Evolutionary conservation across 345 rosid species (phyloP).

Genomic region (Atalantia buxifolia): DNA sequence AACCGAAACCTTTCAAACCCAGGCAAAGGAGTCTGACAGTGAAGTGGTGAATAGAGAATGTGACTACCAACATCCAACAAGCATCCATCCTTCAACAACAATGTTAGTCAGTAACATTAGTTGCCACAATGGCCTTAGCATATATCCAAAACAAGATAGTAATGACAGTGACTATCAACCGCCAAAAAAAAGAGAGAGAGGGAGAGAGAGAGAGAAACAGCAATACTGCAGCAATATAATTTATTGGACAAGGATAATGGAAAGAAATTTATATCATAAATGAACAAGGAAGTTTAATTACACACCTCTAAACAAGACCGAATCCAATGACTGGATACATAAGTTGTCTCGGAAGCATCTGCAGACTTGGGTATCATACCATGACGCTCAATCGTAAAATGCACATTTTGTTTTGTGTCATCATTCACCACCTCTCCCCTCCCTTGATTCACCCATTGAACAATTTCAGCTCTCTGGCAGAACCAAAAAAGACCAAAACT

Average conservation of each 20-base stretch:
- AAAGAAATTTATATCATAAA: neutral
- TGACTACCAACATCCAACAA: constrained; percentile 78
- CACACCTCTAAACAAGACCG: constrained; percentile 87
- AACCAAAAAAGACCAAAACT: constrained; percentile 6
- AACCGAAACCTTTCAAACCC: constrained; percentile 72
- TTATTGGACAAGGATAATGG: neutral
- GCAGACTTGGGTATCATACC: constrained; percentile 41
- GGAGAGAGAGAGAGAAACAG: neutral
- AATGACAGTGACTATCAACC: neutral
- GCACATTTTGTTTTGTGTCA: constrained; percentile 29
- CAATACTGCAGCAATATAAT: neutral
- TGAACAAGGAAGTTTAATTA: constrained; percentile 18
- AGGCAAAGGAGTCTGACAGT: constrained; percentile 79
- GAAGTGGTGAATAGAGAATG: constrained; percentile 87
- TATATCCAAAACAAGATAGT: constrained; percentile 2
- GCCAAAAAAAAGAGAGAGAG: no score
- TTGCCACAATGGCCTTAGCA: constrained; percentile 16
- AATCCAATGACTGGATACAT: constrained; percentile 92
- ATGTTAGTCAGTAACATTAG: constrained; percentile 18
- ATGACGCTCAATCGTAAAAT: constrained; percentile 77
- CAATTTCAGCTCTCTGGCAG: constrained; percentile 71
- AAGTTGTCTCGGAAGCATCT: constrained; percentile 30
- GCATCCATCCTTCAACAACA: constrained; percentile 67
- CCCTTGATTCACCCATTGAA: constrained; percentile 87
- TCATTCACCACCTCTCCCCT: constrained; percentile 68